phyloP scores from a whole-genome alignment of 2,329 filamentous ascomycete genomes.

The Pseudopyrenochaeta lycopersici region DNA sequence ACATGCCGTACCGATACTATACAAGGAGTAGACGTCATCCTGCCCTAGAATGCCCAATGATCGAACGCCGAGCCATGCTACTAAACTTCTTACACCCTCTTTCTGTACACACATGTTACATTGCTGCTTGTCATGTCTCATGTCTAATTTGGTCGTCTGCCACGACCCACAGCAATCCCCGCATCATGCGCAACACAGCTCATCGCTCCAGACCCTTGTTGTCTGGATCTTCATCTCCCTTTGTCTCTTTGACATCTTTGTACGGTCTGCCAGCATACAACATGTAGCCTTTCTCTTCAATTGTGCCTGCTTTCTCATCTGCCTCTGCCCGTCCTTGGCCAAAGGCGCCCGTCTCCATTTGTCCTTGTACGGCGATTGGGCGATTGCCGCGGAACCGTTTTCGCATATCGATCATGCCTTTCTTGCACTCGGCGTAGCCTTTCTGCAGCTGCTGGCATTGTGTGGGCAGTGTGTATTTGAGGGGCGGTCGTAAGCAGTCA shows the following conservation, averaged over 20 bases:
- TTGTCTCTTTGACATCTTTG: slow-evolving; percentile 38
- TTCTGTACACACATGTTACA: not conserved
- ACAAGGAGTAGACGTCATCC: slow-evolving; percentile 17
- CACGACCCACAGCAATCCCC: not conserved
- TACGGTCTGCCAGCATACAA: slow-evolving; percentile 47
- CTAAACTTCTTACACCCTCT: not conserved
- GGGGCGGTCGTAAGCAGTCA: slow-evolving; percentile 86
- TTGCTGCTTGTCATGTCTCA: not conserved
- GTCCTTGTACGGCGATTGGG: slow-evolving; percentile 66
- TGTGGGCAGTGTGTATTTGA: slow-evolving; percentile 81
- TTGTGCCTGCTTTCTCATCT: slow-evolving; percentile 45
- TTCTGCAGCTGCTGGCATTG: slow-evolving; percentile 93
- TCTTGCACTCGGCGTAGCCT: slow-evolving; percentile 90
- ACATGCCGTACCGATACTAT: slow-evolving; percentile 17
- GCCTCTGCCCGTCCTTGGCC: slow-evolving; percentile 36
- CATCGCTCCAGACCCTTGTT: slow-evolving; percentile 28
- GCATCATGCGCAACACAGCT: not conserved
- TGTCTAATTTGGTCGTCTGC: not conserved
- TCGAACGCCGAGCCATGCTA: slow-evolving; percentile 22
- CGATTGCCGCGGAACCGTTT: slow-evolving; percentile 96
- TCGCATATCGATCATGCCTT: slow-evolving; percentile 97
- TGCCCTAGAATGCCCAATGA: not conserved
- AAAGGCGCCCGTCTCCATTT: slow-evolving; percentile 45
- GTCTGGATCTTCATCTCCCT: slow-evolving; percentile 39
- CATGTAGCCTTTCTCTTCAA: slow-evolving; percentile 52